These are phyloP conservation scores for Phycomyces nitens DNA, from an alignment of 192 early-diverging fungal species.

Conservation along the genomic window DNA sequence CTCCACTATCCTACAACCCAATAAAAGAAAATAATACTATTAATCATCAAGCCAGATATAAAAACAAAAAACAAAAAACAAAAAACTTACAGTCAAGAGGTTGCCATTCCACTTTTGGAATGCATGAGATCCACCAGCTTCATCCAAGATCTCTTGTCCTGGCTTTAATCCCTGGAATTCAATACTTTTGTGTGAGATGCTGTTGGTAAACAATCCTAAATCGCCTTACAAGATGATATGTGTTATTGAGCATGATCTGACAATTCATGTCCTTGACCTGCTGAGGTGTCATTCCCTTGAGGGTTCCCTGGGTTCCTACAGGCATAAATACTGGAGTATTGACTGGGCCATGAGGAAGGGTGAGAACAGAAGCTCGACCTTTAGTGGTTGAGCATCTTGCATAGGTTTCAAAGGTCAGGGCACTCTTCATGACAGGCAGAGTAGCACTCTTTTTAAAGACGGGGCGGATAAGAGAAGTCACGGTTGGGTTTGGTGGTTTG, in stretches of 20 bases:
- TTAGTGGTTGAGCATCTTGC: slow-evolving; percentile 81
- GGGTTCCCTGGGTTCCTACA: slow-evolving; percentile 79
- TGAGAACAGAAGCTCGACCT: slow-evolving; percentile 69
- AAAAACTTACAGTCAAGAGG: slow-evolving; percentile 61
- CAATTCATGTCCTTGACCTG: slow-evolving; percentile 73
- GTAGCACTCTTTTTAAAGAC: slow-evolving; percentile 6
- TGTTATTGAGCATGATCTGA: slow-evolving; percentile 86
- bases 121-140: slow-evolving; percentile 70
- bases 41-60: too few species aligned
- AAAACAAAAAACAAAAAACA: not conserved
- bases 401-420: slow-evolving; percentile 69
- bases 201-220: not conserved
- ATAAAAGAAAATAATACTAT: not conserved
- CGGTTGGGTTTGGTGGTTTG: not conserved
- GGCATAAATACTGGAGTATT: slow-evolving; percentile 88
- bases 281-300: slow-evolving; percentile 77
- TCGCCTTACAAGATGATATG: slow-evolving; percentile 71
- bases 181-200: not conserved
- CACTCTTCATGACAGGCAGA: slow-evolving; percentile 50
- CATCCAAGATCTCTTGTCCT: slow-evolving; percentile 71
- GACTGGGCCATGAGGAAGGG: slow-evolving; percentile 77
- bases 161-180: slow-evolving; percentile 31
- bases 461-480: not conserved
- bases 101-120: slow-evolving; percentile 82
- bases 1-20: slow-evolving; percentile 58